Evolutionary conservation across 768 basidiomycete genomes (phyloP).

Genomic region (Russula sp.): DNA sequence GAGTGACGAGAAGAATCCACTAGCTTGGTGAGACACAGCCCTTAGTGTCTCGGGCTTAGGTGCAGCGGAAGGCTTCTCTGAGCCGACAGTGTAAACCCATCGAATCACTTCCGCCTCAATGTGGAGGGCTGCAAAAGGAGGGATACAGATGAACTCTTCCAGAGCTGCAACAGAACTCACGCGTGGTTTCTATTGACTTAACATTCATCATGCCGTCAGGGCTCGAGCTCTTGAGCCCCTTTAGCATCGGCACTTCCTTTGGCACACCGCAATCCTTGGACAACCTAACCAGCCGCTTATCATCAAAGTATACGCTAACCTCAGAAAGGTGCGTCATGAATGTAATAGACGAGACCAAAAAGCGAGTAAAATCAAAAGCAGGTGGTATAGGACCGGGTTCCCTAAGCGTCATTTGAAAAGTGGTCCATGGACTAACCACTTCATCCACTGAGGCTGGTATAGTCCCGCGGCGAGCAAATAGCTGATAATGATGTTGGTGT

Average conservation of each 20-base stretch:
- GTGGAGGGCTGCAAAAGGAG: constrained; percentile 44
- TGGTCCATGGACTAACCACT: constrained; percentile 56
- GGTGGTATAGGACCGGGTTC: constrained; percentile 74
- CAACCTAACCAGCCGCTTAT: constrained; percentile 58
- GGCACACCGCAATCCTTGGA: constrained; percentile 54
- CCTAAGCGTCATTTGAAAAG: constrained; percentile 83
- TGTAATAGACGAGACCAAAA: constrained; percentile 84
- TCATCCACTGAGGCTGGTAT: constrained; percentile 37
- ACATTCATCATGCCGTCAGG: constrained; percentile 61
- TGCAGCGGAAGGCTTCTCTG: constrained; percentile 43
- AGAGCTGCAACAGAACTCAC: constrained; percentile 34
- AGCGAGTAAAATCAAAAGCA: constrained; percentile 82
- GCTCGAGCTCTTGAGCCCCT: constrained; percentile 49
- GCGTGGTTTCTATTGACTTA: constrained; percentile 50
- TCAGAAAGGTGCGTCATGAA: constrained; percentile 80
- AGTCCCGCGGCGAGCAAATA: constrained; percentile 75
- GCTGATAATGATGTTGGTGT: constrained; percentile 33
- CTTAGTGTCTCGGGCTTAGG: neutral
- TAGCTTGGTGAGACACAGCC: constrained; percentile 21
- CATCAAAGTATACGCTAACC: constrained; percentile 79
- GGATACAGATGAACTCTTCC: constrained; percentile 2
- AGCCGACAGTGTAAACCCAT: constrained; percentile 63
- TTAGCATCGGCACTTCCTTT: constrained; percentile 44
- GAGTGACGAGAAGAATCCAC: constrained; percentile 36
- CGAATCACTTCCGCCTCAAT: constrained; percentile 80